Evolutionary conservation across 1,284 basidiomycete genomes (phyloP), one percentile per base, ranked within the genome.

Genomic region (Fereydounia khargensis): DNA sequence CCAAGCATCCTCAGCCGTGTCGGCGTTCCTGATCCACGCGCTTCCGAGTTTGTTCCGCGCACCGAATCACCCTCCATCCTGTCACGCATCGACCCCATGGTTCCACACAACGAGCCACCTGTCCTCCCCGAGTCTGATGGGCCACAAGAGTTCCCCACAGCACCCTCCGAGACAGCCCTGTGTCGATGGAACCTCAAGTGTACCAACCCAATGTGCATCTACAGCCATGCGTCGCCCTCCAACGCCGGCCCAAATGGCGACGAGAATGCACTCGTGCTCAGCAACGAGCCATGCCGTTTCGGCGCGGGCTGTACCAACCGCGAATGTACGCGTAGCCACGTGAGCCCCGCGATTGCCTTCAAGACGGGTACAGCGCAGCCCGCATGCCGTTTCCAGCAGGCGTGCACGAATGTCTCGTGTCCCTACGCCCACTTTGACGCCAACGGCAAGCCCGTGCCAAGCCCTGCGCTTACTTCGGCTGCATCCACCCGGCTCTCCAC

Each of bases 191-290:
- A 55, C 24, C 33, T 67, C 0, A 43, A 44, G 8, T 75, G 73
- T 51, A 75, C 73, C 17, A 68, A 70, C 28, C 70, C 70, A 2
- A 49, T 64, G 52, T 75, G 73, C 35, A 22, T 31, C 5, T 75
- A 69, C 54, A 59, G 57, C 20, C 73, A 75, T 35, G 68, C 71
- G 2, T 62, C 70, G 6, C 65, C 73, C 1, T 50, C 54, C 34
- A 60, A 64, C 38, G 62, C 68, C 8, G 55, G 62, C 8, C 45
- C 48, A 6, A 33, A 43, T 3, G 54, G 53, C 9, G 59, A 67
- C 25, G 48, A 55, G 2, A 52, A 60, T 21, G 70, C 73, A 8
- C 43, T 75, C 14, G 60, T 75, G 11, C 51, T 73, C n/a, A 51
- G 49, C 37, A 36, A 65, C 34, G 56, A 67, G n/a, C 43, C 52